Evolutionary conservation across 768 basidiomycete genomes (phyloP).

Genomic region (Hypholoma sublateritium): DNA sequence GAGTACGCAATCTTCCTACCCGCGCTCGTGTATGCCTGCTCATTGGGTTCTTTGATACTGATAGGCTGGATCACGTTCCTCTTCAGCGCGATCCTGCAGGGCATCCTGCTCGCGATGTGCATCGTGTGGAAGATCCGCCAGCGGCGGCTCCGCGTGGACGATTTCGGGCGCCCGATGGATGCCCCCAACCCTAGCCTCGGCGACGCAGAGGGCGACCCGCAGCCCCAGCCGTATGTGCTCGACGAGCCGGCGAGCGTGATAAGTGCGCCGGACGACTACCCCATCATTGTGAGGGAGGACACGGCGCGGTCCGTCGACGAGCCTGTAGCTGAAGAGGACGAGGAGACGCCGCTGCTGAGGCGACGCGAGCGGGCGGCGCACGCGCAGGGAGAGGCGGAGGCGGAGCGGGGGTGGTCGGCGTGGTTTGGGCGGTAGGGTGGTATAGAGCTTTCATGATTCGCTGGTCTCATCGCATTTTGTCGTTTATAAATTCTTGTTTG

Average conservation of each 20-base stretch:
- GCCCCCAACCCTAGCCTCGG: background rate
- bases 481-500: background rate
- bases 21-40: background rate
- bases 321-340: conserved; percentile 7
- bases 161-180: conserved; percentile 71
- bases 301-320: background rate
- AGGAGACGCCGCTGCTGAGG: conserved; percentile 15
- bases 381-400: background rate
- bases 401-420: conserved; percentile 10
- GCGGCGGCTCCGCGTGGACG: conserved; percentile 71
- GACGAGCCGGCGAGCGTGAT: conserved; percentile 12
- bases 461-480: too few species aligned
- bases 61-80: conserved; percentile 81
- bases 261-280: conserved; percentile 6
- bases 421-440: conserved; percentile 13
- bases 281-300: conserved; percentile 4
- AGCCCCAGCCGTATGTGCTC: background rate
- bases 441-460: background rate
- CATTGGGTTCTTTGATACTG: too few species aligned
- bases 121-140: conserved; percentile 84
- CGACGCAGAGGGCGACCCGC: conserved; percentile 1
- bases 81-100: conserved; percentile 84
- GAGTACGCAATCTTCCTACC: conserved; percentile 42
- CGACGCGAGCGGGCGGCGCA: conserved; percentile 1
- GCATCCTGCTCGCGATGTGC: conserved; percentile 80